Base-by-base conservation (phyloP, 2,329 filamentous ascomycete genomes). In the Torrubiella hemipterigena region DNA sequence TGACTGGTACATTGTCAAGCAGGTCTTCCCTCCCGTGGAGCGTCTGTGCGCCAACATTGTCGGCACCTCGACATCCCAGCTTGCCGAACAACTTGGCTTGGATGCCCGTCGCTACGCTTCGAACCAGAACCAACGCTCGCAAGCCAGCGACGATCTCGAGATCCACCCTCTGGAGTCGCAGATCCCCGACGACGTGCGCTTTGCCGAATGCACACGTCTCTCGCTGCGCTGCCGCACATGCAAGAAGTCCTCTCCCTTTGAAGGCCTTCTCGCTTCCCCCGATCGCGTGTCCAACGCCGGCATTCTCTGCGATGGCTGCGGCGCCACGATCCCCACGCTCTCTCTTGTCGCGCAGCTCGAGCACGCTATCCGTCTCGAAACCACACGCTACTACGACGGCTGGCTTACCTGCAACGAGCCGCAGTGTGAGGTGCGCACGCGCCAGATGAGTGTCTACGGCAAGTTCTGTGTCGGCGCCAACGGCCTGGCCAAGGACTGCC, bases 1-100 rank as follows among this genome's bases (percentile, higher is more conserved):
- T n/a, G 91, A 98, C 51, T 96, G 87, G 73, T 98, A 98, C 55
- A 74, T 98, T 23, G 81, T 85, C 63, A 98, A 98, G 64, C 91
- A 98, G 56, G 95, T 98, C 36, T 85, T 98, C 58, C 91, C 91
- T 9, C 91, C 91, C 0, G 91, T 98, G 17, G 91, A 98, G 61
- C 84, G 91, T 68, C 77, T 98, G 15, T 98, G 91, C 52, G 91
- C 89, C 38, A 94, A 93, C 37, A 95, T 98, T 47, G 74, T 75
- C 11, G 91, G 91, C 36, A 98, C 91, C 2, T 93, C 94, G 40
- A 81, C 89, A 7, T 75, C 84, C 2, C 78, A 87, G 41, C 70
- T 98, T 8, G 91, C 91, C 3, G 87, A 95, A 51, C 93, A 91
- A 52, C 73, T 98, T 11, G 91, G 91, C 3, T 76, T 98, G 17